A percentile compares a stretch with the other conserved stretches of the same genome.
These are phyloP conservation scores for Cytauxzoon felis DNA, from an alignment of 169 alveolate species.

Conservation along the genomic window DNA sequence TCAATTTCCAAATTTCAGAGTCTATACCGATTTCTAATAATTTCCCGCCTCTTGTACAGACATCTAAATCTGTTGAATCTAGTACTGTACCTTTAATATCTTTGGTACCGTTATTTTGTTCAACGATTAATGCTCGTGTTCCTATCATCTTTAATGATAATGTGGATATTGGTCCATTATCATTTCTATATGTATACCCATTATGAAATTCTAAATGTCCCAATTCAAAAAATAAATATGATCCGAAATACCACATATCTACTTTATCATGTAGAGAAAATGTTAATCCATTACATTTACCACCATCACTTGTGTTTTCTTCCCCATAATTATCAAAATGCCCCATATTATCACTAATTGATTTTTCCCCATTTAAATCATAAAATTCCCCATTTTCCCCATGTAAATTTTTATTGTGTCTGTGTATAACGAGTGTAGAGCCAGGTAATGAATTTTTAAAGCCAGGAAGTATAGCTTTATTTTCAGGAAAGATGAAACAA, in stretches of 20 bases:
- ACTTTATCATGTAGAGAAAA: constrained; percentile 23
- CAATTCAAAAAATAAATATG: constrained; percentile 62
- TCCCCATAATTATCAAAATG: too few relatives aligned
- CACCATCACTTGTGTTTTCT: not conserved
- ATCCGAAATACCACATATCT: constrained; percentile 59
- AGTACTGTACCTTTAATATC: constrained; percentile 34
- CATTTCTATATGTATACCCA: constrained; percentile 58
- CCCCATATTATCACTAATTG: too few relatives aligned
- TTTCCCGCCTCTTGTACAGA: constrained; percentile 56
- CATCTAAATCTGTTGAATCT: constrained; percentile 52
- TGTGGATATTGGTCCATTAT: constrained; percentile 10
- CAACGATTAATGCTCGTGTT: constrained; percentile 46
- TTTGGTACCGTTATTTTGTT: constrained; percentile 41
- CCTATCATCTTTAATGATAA: constrained; percentile 56
- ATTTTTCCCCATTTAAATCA: too few relatives aligned
- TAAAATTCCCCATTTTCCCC: not conserved
- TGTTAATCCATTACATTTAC: not conserved
- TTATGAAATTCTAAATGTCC: constrained; percentile 65
- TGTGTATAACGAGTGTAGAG: not conserved
- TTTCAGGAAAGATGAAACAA: constrained; percentile 61
- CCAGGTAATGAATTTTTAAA: not conserved
- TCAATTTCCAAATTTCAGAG: constrained; percentile 48
- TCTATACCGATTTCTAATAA: constrained; percentile 56
- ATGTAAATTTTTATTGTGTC: not conserved
- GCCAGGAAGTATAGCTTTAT: constrained; percentile 52